phyloP scores from a whole-genome alignment of 164 flowering plant genomes.

The Cinnamomum chago region DNA sequence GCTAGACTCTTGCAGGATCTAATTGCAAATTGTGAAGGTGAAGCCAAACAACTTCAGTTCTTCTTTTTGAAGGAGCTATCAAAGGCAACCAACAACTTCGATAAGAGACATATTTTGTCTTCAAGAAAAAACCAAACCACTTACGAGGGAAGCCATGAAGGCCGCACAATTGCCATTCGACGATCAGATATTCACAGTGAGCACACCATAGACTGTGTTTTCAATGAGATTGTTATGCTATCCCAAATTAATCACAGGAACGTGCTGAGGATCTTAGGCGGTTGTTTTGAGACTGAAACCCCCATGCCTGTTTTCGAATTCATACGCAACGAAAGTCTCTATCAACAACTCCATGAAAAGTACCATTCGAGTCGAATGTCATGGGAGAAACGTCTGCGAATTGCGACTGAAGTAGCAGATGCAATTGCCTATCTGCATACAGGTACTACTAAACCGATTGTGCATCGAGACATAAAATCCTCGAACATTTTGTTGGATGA shows the following conservation, averaged over 20 bases:
- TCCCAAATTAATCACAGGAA: slow-evolving; percentile 33
- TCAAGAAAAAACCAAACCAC: no score
- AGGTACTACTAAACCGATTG: slow-evolving; percentile 47
- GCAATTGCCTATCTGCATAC: slow-evolving; percentile 62
- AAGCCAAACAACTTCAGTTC: slow-evolving; percentile 4
- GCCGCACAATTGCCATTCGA: neutral
- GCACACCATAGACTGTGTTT: neutral
- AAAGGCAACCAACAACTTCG: slow-evolving; percentile 6
- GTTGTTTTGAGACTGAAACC: slow-evolving; percentile 52
- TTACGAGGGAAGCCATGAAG: slow-evolving; percentile 6
- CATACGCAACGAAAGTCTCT: slow-evolving; percentile 52
- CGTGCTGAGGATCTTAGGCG: slow-evolving; percentile 52
- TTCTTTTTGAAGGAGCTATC: slow-evolving; percentile 13
- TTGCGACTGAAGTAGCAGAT: slow-evolving; percentile 53
- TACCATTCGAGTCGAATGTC: slow-evolving; percentile 15
- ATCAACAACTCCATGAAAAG: slow-evolving; percentile 41
- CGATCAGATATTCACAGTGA: neutral
- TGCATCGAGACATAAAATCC: slow-evolving; percentile 59
- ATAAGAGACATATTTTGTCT: neutral
- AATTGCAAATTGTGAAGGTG: slow-evolving; percentile 4
- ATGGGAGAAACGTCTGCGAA: slow-evolving; percentile 44
- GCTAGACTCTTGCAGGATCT: slow-evolving; percentile 3
- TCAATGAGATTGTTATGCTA: slow-evolving; percentile 4
- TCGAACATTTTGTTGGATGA: slow-evolving; percentile 61
- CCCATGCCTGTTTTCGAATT: slow-evolving; percentile 59